phyloP scores from a whole-genome alignment of 306 rosid species.

The Prunus salicina region DNA sequence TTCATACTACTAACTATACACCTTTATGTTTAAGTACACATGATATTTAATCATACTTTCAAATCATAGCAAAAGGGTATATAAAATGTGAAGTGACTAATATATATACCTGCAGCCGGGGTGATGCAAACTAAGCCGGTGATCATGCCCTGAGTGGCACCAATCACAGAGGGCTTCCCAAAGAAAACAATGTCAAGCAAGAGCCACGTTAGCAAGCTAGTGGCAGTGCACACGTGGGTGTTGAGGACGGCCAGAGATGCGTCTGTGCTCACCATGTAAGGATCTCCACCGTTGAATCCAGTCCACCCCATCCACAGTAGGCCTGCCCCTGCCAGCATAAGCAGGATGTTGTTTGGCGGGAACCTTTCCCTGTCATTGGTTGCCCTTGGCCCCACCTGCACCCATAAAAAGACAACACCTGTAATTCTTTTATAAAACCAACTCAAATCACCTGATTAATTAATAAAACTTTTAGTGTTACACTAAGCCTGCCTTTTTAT shows the following conservation, averaged over 20 bases:
- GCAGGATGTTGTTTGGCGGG: constrained; percentile 45
- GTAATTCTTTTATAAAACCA: background rate
- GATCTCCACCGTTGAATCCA: constrained; percentile 57
- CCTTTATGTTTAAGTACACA: background rate
- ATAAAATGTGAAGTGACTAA: too few species aligned
- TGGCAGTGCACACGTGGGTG: constrained; percentile 50
- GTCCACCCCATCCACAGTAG: constrained; percentile 54
- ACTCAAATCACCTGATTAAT: background rate
- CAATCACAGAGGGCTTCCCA: constrained; percentile 50
- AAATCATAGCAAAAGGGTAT: background rate
- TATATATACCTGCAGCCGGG: constrained; percentile 32
- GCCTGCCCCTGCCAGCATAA: constrained; percentile 51
- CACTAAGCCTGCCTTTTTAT: too few species aligned
- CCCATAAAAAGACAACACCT: background rate
- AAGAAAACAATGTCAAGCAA: constrained; percentile 38
- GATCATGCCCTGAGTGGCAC: constrained; percentile 53
- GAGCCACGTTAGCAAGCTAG: constrained; percentile 48
- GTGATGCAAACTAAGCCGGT: constrained; percentile 53
- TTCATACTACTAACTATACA: too few species aligned
- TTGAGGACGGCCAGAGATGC: constrained; percentile 54
- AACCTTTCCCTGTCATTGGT: constrained; percentile 39
- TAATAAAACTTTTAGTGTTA: too few species aligned
- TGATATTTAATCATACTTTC: background rate
- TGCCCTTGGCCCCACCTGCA: constrained; percentile 45
- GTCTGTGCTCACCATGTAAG: constrained; percentile 36